Base-by-base conservation (phyloP, 176 grass and related monocot genomes). In the Miscanthus lutarioriparius region DNA sequence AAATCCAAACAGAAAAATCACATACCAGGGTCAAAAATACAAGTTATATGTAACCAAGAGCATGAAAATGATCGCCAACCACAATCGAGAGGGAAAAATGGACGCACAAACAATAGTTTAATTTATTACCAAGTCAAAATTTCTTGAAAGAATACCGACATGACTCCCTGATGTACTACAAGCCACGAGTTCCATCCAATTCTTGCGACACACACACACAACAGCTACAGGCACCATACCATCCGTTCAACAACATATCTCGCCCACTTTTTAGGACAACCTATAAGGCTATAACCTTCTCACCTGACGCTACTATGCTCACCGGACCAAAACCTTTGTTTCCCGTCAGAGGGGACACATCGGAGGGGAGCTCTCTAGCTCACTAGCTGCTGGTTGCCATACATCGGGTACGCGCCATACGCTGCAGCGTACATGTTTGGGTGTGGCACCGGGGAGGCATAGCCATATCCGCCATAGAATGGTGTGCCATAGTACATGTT, bases 61-160 rank as follows among this genome's bases (percentile, higher is more conserved):
- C 2, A 41, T 28, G 14, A 38, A 16, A 10, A 14, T 44, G 13
- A 39, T 32, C 39, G 75, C 64, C 35, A 41, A 22, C 32, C 8
- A 8, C 22, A 72, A 36, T 4, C 13, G 48, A 26, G 43, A 51
- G 7, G 3, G 0, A 1, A 72, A 78, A 78, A 36, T 77, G 56
- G 26, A 49, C 37, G 80, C 88, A 83, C 84, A 86, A 83, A 83
- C 74, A 87, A 78, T 69, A 67, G 68, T 87, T 86, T 79, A 48
- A 79, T 73, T 90, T 90, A 90, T 90, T 90, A 90, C 16, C 88
- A 90, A 90, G 84, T 86, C 84, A 83, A 90, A 90, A 90, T 83
- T 90, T 86, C 84, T 90, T 79, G 83, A 86, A 90, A 74, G 88
- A 90, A 86, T 90, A 83, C 58, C 79, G 32, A 86, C 64, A 86